Evolutionary conservation across 306 rosid species (phyloP).

Genomic region (Pueraria montana): DNA sequence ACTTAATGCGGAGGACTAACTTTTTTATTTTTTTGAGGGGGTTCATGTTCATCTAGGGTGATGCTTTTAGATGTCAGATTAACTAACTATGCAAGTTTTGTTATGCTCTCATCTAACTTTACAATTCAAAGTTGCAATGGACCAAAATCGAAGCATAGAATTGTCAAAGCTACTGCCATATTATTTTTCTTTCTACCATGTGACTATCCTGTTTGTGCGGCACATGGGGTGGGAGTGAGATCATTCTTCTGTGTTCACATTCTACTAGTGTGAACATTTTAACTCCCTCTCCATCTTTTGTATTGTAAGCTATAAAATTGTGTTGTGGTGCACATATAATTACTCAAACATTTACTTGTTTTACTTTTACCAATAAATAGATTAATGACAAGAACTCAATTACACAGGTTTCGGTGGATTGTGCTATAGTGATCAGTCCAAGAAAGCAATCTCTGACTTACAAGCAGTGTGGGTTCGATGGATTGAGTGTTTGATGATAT

Average conservation of each 20-base stretch:
- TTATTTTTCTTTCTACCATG: constrained; percentile 48
- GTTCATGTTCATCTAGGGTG: not conserved
- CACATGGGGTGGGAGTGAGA: constrained; percentile 47
- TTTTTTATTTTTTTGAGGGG: not conserved
- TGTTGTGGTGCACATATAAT: not conserved
- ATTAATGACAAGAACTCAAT: constrained; percentile 42
- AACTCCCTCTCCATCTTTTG: not conserved
- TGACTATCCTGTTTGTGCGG: constrained; percentile 54
- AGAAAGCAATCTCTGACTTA: constrained; percentile 87
- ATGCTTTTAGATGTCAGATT: constrained; percentile 2
- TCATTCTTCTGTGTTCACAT: constrained; percentile 32
- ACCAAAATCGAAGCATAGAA: constrained; percentile 11
- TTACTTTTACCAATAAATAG: not conserved
- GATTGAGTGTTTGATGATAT: constrained; percentile 73
- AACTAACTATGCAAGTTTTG: constrained; percentile 30
- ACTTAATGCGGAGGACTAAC: not conserved
- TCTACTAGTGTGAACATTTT: constrained; percentile 30
- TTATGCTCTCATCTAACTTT: not conserved
- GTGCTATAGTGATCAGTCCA: constrained; percentile 95
- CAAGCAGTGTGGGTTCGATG: constrained; percentile 97
- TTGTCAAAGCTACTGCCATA: constrained; percentile 44
- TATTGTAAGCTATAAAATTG: constrained; percentile 35
- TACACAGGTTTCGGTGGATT: constrained; percentile 94
- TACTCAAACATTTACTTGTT: constrained; percentile 22
- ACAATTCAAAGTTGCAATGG: constrained; percentile 6